Evolutionary conservation across 176 grass and related monocot genomes (phyloP).

Genomic region (barley (Hordeum vulgare)): DNA sequence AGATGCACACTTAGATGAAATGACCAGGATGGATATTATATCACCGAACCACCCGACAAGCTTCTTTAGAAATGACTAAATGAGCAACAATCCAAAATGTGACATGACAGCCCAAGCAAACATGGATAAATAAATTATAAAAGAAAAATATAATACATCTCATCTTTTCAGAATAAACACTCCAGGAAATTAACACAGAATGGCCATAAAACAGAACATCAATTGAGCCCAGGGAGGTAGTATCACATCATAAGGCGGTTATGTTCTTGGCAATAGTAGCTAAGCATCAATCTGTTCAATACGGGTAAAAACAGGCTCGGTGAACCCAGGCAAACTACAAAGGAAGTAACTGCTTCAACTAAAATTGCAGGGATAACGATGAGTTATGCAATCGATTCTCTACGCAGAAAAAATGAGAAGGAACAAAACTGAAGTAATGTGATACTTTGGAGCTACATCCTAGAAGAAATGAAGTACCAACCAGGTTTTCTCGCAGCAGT

Average conservation of each 20-base stretch:
- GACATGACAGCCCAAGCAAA: not conserved
- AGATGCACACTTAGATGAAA: not conserved
- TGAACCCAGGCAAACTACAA: not conserved
- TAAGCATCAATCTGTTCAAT: not conserved
- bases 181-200: not conserved
- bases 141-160: not conserved
- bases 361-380: not conserved
- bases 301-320: not conserved
- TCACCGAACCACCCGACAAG: not conserved
- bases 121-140: no score
- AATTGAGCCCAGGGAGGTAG: not conserved
- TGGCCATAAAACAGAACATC: not conserved
- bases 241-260: not conserved
- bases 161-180: not conserved
- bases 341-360: not conserved
- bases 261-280: not conserved
- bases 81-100: not conserved
- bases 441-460: not conserved
- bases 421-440: no score
- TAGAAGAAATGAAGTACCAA: not conserved
- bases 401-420: no score
- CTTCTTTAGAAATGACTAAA: not conserved
- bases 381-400: not conserved
- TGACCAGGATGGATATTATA: not conserved
- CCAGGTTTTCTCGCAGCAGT: slow-evolving; percentile 10